Conservation (phyloP, 441 rosid species). For the Adansonia grandidieri region DNA sequence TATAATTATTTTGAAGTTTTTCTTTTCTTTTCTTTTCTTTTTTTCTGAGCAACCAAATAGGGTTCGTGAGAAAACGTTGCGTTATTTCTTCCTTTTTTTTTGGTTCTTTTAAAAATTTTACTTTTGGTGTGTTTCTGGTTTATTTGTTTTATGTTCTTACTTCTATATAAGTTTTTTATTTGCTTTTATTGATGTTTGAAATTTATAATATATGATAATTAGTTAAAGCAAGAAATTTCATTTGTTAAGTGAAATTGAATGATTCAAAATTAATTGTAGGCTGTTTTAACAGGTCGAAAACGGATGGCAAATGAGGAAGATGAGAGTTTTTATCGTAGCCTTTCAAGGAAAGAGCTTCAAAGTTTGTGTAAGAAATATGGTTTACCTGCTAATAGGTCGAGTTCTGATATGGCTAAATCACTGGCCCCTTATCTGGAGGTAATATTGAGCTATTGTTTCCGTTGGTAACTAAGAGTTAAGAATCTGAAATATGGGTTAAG, state of each 20-base stretch:
- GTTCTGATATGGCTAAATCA: constrained; percentile 62
- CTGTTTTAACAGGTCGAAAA: constrained; percentile 27
- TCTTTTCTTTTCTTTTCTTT: not conserved
- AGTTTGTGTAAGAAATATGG: constrained; percentile 67
- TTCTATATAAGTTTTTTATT: not conserved
- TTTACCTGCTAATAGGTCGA: constrained; percentile 73
- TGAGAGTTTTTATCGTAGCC: constrained; percentile 46
- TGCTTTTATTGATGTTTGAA: constrained; percentile 4
- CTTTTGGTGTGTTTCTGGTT: not conserved
- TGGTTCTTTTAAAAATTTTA: not conserved
- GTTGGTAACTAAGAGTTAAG: not conserved
- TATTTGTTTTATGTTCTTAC: not conserved
- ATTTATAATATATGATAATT: not conserved
- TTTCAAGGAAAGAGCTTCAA: constrained; percentile 77
- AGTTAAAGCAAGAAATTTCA: not conserved
- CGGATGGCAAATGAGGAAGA: constrained; percentile 58
- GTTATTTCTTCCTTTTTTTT: not conserved
- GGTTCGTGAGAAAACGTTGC: not conserved
- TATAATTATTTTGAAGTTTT: not conserved
- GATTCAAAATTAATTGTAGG: not conserved
- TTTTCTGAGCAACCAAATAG: constrained; percentile 10
- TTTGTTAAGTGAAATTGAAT: constrained; percentile 4
- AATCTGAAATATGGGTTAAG: not conserved
- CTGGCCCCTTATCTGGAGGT: constrained; percentile 60
- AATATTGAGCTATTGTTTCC: too few species aligned